Conservation (phyloP, 306 rosid species). For the Corylus heterophylla region DNA sequence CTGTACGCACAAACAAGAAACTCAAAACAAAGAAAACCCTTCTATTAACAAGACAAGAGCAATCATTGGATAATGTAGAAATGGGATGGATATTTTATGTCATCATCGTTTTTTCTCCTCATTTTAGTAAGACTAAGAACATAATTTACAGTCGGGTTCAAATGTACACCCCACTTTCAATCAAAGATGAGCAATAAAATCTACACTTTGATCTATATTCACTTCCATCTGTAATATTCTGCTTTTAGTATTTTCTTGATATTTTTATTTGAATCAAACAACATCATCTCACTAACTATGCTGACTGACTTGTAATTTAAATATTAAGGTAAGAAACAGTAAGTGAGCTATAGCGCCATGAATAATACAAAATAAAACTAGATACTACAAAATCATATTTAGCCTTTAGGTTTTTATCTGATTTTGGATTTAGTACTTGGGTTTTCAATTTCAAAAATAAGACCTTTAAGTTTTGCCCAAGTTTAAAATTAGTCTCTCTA, state of each 20-base stretch:
- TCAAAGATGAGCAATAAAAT: neutral
- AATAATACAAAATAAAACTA: too few relatives aligned
- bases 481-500: too few relatives aligned
- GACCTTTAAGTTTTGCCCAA: too few relatives aligned
- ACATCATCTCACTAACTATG: neutral
- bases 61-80: neutral
- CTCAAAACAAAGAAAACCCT: neutral
- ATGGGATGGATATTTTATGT: neutral
- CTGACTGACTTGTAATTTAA: neutral
- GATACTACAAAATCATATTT: too few relatives aligned
- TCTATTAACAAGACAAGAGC: conserved; percentile 8
- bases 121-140: neutral
- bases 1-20: conserved; percentile 34
- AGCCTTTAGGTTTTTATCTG: too few relatives aligned
- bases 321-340: neutral
- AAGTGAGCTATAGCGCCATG: neutral
- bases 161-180: neutral
- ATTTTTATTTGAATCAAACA: neutral
- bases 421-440: too few relatives aligned
- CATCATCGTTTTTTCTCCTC: neutral
- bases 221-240: neutral
- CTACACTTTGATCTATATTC: neutral
- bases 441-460: too few relatives aligned
- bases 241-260: neutral
- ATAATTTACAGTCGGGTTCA: neutral